Evolutionary conservation across 345 rosid genomes (phyloP), one percentile per base, ranked within the genome.

Genomic region (Eucalyptus regnans): DNA sequence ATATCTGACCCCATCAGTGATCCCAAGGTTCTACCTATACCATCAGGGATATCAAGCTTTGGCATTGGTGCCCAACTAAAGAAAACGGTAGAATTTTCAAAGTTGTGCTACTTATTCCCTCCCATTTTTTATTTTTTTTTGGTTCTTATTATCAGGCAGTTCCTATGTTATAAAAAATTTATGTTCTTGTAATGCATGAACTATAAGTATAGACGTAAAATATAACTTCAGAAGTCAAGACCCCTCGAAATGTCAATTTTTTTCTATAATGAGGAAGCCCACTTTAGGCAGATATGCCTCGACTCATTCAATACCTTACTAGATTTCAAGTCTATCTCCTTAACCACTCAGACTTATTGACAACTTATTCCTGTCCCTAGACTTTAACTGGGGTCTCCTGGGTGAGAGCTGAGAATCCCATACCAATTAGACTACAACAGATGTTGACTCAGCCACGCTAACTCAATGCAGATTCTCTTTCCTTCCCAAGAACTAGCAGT

Each of bases 61-160:
- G 98, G 98, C 85, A 96, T 97, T 91, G 99, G 99, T 83, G 99
- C 99, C 31, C 99, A 91, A 89, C 94, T 97, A 88, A 97, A 96
- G 93, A 96, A 93, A 93, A 95, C 91, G 89, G 99, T 96, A 89
- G 95, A 89, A 86, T 29, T 56, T 64, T 51, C 58, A 22, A 7
- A 79, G 54, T 29, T 71, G 12, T 27, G 80, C 48, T 85, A 17
- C 37, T 27, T 62, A 20, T 50, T 41, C 31, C 44, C 46, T 16
- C 7, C 6, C 48, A 1, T 8, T 46, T 62, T 58, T 60, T 49
- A n/a, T 68, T 27, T 49, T 50, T 50, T 50, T 51, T 51, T 50
- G 14, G 14, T 86, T 50, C 43, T 46, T 3, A 86, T 46, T 20
- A 85, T 50, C 14, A 5, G 83, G 46, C 48, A 20, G 83, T 10